Evolutionary conservation across 805 yeast species (phyloP).

Genomic region (Wickerhamomyces ciferrii): DNA sequence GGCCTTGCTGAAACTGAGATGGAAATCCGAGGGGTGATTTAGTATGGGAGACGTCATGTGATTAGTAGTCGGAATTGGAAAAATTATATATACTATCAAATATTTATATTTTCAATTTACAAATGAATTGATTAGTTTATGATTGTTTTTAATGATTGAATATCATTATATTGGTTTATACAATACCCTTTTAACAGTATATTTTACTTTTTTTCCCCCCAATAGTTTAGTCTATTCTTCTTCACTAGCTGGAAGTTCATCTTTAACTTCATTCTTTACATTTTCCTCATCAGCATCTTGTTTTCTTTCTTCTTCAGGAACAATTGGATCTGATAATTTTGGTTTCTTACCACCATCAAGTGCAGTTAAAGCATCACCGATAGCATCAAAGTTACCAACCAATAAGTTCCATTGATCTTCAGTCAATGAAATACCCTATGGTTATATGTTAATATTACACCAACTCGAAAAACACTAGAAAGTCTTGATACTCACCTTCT

Average conservation of each 20-base stretch:
- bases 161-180: too few species aligned
- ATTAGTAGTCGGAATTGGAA: too few species aligned
- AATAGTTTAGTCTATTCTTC: too few species aligned
- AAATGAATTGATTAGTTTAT: too few species aligned
- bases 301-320: conserved; percentile 25
- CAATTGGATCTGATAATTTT: conserved; percentile 25
- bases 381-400: conserved; percentile 38
- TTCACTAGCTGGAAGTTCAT: conserved; percentile 19
- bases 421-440: conserved; percentile 56
- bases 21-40: not conserved
- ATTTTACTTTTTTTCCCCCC: too few species aligned
- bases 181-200: too few species aligned
- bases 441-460: too few species aligned
- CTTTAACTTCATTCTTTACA: conserved; percentile 24
- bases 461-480: not conserved
- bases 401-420: conserved; percentile 49
- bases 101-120: too few species aligned
- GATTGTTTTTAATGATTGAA: too few species aligned
- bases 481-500: conserved; percentile 40
- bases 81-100: too few species aligned
- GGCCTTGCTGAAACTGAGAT: not conserved
- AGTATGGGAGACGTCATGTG: not conserved
- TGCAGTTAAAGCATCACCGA: conserved; percentile 43
- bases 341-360: conserved; percentile 28
- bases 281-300: conserved; percentile 25